Conservation (phyloP, 139 green algal genomes). For the Ulvella scutata region DNA sequence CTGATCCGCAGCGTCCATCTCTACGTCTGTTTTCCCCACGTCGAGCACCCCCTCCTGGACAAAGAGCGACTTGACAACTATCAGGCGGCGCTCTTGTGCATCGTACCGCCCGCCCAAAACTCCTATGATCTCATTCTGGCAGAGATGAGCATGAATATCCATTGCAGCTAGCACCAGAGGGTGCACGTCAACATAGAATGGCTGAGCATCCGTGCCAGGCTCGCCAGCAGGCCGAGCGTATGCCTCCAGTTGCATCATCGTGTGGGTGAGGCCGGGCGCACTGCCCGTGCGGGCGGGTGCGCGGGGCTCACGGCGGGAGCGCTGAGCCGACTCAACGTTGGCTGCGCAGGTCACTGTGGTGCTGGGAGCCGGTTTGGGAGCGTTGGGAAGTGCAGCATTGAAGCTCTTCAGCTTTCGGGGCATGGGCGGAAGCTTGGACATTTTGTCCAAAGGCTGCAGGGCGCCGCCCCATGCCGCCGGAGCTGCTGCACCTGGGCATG, state of each 20-base stretch:
- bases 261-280: slow-evolving; percentile 8
- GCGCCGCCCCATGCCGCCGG: background rate
- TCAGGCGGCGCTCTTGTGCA: slow-evolving; percentile 9
- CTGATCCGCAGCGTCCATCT: slow-evolving; percentile 56
- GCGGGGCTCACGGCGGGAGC: background rate
- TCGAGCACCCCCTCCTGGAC: slow-evolving; percentile 29
- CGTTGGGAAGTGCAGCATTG: background rate
- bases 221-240: slow-evolving; percentile 22
- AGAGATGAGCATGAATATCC: slow-evolving; percentile 64
- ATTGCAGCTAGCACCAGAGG: slow-evolving; percentile 33
- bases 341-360: background rate
- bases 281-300: background rate
- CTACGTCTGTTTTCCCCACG: slow-evolving; percentile 34
- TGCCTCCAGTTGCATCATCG: slow-evolving; percentile 29
- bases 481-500: background rate
- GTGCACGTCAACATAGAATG: slow-evolving; percentile 31
- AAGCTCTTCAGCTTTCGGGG: background rate
- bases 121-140: slow-evolving; percentile 44
- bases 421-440: background rate
- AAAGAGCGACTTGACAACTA: slow-evolving; percentile 16
- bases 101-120: slow-evolving; percentile 44
- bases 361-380: background rate
- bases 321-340: background rate
- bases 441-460: background rate
- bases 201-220: slow-evolving; percentile 20